Conservation (phyloP, 2,329 filamentous ascomycete species). For the Arthroderma uncinatum region DNA sequence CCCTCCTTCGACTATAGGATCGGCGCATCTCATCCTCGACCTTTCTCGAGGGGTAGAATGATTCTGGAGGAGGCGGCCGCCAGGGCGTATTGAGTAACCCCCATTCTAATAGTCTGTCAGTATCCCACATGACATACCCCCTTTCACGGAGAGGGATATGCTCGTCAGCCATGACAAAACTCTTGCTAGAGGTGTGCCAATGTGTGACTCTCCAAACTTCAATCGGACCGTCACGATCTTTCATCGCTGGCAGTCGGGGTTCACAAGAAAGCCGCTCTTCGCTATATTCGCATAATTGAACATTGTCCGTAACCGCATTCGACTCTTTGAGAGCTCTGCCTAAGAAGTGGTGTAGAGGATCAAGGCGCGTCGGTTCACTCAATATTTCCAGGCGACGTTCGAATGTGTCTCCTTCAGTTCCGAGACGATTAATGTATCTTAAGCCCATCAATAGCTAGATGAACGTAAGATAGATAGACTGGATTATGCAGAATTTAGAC, state of each 20-base stretch:
- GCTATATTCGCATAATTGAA: background rate
- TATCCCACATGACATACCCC: conserved; percentile 12
- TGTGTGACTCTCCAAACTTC: background rate
- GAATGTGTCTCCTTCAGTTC: background rate
- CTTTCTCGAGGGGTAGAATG: background rate
- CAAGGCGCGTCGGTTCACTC: background rate
- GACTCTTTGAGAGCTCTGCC: too few species aligned
- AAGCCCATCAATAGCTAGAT: background rate
- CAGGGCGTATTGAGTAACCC: conserved; percentile 6
- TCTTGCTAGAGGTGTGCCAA: background rate
- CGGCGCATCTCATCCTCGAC: background rate
- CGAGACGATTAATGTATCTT: background rate
- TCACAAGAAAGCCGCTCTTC: background rate
- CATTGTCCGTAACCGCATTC: background rate
- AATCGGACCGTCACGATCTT: background rate
- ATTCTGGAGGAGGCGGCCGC: background rate
- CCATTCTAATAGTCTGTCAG: conserved; percentile 6
- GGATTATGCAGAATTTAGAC: background rate
- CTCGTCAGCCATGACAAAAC: background rate
- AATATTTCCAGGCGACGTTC: background rate
- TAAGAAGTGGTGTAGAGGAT: too few species aligned
- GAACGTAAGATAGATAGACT: background rate
- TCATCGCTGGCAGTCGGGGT: background rate
- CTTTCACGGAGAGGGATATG: conserved; percentile 7
- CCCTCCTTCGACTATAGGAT: background rate